phyloP scores from a whole-genome alignment of 371 early-diverging fungal genomes.

The Syncephalis plumigaleata region DNA sequence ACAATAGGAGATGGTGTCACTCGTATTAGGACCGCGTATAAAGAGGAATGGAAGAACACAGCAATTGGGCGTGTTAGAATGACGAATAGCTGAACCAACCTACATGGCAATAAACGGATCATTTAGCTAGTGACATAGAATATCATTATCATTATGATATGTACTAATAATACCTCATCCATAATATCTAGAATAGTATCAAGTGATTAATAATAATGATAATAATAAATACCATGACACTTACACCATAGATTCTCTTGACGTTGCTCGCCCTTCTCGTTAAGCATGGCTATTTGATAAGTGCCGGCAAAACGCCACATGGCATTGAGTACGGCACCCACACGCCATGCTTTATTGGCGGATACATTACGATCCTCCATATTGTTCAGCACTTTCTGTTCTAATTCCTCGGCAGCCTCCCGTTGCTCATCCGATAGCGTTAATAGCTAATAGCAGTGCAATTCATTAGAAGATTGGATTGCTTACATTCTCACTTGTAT shows the following conservation, averaged over 20 bases:
- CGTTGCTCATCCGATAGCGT: neutral
- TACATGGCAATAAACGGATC: no score
- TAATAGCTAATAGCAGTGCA: no score
- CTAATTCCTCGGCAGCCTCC: neutral
- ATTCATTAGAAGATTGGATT: no score
- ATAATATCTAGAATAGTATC: conserved; percentile 12
- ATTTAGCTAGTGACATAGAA: no score
- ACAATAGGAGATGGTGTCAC: conserved; percentile 30
- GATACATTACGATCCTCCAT: neutral
- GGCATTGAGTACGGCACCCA: neutral
- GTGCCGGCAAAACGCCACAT: neutral
- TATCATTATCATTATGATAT: no score
- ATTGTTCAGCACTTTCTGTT: neutral
- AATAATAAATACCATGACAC: neutral
- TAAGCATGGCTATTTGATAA: neutral
- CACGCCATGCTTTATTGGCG: neutral
- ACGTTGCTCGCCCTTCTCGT: neutral
- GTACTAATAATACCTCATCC: conserved; percentile 19
- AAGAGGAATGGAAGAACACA: conserved; percentile 35
- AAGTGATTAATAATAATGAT: neutral
- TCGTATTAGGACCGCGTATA: conserved; percentile 18
- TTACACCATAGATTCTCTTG: neutral
- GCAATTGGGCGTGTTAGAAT: conserved; percentile 31
- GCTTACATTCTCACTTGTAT: no score
- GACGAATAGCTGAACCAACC: conserved; percentile 28